Conservation (phyloP, 768 basidiomycete genomes). For the Xerocomellus chrysenteron region DNA sequence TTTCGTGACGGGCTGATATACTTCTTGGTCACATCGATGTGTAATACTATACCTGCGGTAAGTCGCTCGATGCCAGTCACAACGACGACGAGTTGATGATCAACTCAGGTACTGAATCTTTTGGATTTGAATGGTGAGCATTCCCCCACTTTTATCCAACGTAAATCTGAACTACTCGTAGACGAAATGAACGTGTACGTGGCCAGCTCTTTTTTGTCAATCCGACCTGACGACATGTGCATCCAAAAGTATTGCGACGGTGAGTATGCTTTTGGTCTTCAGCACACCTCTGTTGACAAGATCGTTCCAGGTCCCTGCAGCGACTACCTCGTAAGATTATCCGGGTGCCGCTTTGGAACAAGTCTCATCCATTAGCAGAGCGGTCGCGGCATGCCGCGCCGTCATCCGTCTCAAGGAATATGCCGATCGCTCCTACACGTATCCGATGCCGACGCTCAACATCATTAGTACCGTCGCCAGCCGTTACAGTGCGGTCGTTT, state of each 20-base stretch:
- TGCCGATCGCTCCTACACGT: conserved; percentile 28
- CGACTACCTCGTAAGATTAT: conserved; percentile 55
- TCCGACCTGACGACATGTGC: conserved; percentile 1
- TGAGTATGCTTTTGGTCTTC: conserved; percentile 1
- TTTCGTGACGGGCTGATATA: conserved; percentile 75
- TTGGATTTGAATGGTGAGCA: conserved; percentile 26
- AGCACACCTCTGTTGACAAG: not conserved
- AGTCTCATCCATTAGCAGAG: conserved; percentile 16
- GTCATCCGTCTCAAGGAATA: conserved; percentile 67
- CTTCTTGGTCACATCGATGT: conserved; percentile 63
- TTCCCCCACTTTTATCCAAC: not conserved
- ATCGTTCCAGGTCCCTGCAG: conserved; percentile 55
- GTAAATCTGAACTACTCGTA: conserved; percentile 1
- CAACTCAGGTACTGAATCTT: conserved; percentile 24
- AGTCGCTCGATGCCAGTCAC: conserved; percentile 18
- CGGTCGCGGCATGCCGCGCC: conserved; percentile 56
- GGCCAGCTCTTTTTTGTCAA: not conserved
- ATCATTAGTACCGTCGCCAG: conserved; percentile 18
- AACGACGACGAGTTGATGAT: not conserved
- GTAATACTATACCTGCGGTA: conserved; percentile 68
- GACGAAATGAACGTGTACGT: conserved; percentile 31
- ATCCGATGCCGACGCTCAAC: conserved; percentile 22
- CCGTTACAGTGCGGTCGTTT: conserved; percentile 17
- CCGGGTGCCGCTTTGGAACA: not conserved
- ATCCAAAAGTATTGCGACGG: conserved; percentile 22